Conservation (phyloP, 805 yeast genomes). For the Hanseniaspora singularis region DNA sequence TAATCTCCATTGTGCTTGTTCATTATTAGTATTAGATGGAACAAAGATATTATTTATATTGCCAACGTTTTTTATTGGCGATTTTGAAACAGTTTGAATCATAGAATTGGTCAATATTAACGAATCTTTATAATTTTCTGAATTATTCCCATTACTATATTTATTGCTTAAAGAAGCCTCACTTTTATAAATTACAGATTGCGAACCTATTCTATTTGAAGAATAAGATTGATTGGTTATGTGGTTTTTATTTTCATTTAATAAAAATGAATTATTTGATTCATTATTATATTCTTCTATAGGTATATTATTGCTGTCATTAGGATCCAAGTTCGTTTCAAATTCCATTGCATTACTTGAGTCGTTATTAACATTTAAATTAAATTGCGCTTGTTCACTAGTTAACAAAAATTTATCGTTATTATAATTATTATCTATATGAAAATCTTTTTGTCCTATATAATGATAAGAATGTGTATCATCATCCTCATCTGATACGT, state of each 20-base stretch:
- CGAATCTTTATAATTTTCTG: background rate
- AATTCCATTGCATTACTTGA: background rate
- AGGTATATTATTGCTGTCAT: slow-evolving; percentile 13
- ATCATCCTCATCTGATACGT: slow-evolving; percentile 1
- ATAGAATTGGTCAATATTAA: slow-evolving; percentile 5
- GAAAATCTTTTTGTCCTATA: too few species aligned
- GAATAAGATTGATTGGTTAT: background rate
- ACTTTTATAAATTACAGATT: slow-evolving; percentile 10
- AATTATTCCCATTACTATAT: background rate
- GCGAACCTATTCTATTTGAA: slow-evolving; percentile 1
- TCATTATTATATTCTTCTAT: background rate
- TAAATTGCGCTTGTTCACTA: background rate
- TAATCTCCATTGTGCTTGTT: slow-evolving; percentile 2
- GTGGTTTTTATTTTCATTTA: background rate
- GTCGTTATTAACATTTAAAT: background rate
- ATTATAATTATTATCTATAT: too few species aligned
- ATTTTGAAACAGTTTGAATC: slow-evolving; percentile 12
- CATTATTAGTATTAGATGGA: background rate
- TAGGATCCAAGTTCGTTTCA: background rate
- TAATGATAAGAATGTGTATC: background rate
- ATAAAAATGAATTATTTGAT: slow-evolving; percentile 1
- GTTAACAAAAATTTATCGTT: too few species aligned
- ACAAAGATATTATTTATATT: background rate
- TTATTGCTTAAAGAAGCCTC: background rate
- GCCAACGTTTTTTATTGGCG: slow-evolving; percentile 1